Evolutionary conservation across 192 early-diverging fungal genomes (phyloP).

Genomic region (Umbelopsis vinacea): DNA sequence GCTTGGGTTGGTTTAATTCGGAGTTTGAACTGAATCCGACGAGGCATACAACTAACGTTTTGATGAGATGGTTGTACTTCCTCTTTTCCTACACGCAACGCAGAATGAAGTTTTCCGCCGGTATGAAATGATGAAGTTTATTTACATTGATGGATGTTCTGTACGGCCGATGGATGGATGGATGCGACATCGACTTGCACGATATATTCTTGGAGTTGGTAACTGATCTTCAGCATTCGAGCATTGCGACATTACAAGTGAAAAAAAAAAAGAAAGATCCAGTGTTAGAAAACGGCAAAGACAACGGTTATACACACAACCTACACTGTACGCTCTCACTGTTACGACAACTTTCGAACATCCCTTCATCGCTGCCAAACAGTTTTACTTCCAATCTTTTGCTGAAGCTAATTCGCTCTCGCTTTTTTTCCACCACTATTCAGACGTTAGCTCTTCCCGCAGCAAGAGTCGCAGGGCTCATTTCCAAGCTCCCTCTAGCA

Average conservation of each 20-base stretch:
- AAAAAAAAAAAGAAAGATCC: background rate
- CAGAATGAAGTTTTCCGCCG: slow-evolving; percentile 43
- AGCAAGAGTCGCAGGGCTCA: slow-evolving; percentile 98
- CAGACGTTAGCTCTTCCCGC: slow-evolving; percentile 88
- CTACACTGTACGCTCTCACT: too few relatives aligned
- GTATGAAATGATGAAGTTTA: slow-evolving; percentile 18
- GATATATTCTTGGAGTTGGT: background rate
- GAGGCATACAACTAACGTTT: too few relatives aligned
- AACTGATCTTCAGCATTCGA: slow-evolving; percentile 4
- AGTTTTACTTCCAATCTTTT: background rate
- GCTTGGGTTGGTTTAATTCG: background rate
- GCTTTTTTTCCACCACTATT: slow-evolving; percentile 10
- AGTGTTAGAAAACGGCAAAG: too few relatives aligned
- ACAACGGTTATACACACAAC: too few relatives aligned
- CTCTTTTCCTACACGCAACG: slow-evolving; percentile 15
- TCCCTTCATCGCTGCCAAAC: too few relatives aligned
- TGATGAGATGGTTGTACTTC: background rate
- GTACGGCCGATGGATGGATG: slow-evolving; percentile 20
- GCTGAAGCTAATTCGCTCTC: background rate
- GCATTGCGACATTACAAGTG: background rate
- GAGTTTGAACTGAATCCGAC: background rate
- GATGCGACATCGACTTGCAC: background rate
- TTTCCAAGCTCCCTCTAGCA: slow-evolving; percentile 95
- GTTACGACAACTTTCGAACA: too few relatives aligned
- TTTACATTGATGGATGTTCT: slow-evolving; percentile 28